phyloP scores from a whole-genome alignment of 1,284 basidiomycete species.

The Cryptococcus sp. region DNA sequence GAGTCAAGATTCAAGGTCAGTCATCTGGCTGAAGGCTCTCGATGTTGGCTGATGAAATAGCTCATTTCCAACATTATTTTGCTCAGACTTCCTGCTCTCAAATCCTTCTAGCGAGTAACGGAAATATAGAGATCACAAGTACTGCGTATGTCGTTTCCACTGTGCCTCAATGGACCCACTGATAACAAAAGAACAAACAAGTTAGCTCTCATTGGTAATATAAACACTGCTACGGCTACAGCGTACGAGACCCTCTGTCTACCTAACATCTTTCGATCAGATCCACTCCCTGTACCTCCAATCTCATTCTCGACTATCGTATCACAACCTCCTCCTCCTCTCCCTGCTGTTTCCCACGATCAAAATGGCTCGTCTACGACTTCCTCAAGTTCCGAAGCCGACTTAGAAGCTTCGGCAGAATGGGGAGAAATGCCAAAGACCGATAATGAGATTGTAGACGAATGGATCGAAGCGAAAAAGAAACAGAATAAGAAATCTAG shows the following conservation, averaged over 20 bases:
- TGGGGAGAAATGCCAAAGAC: slow-evolving; percentile 5
- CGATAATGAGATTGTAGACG: slow-evolving; percentile 2
- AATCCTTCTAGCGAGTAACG: too few relatives aligned
- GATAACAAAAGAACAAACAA: neutral
- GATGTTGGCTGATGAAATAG: slow-evolving; percentile 46
- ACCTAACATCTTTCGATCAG: slow-evolving; percentile 61
- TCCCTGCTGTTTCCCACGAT: neutral
- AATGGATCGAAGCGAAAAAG: slow-evolving; percentile 12
- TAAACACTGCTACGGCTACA: neutral
- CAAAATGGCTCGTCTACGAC: neutral
- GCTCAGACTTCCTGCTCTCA: slow-evolving; percentile 63
- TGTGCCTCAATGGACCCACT: neutral
- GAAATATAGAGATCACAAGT: too few relatives aligned
- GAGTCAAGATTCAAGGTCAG: slow-evolving; percentile 68
- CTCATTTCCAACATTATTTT: slow-evolving; percentile 68
- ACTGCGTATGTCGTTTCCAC: neutral
- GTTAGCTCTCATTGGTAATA: neutral
- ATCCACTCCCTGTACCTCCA: slow-evolving; percentile 52
- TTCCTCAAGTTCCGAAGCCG: neutral
- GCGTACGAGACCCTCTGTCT: slow-evolving; percentile 59
- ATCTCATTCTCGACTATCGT: slow-evolving; percentile 61
- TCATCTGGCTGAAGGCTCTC: neutral
- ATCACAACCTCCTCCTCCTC: slow-evolving; percentile 32
- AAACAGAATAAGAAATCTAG: slow-evolving; percentile 14
- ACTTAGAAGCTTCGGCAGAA: slow-evolving; percentile 9